Percentiles rank a stretch among this genome's conserved stretches.
phyloP scores from a whole-genome alignment of 495 filamentous ascomycete genomes.

The Echria macrotheca region DNA sequence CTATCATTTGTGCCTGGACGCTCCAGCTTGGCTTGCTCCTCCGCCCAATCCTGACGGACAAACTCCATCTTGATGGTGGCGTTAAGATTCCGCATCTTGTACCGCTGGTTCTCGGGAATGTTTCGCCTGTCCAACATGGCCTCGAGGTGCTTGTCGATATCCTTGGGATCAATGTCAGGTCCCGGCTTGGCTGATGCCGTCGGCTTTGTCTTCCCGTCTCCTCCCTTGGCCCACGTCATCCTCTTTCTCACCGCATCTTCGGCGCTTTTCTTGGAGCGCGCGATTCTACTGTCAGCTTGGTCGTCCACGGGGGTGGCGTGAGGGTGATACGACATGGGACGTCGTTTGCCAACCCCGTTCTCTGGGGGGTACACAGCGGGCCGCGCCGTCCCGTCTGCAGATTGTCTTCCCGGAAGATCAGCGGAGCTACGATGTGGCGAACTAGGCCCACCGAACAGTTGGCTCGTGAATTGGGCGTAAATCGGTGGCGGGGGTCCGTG shows the following conservation, averaged over 20 bases:
- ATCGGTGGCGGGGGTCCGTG: slow-evolving; percentile 59
- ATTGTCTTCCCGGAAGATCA: slow-evolving; percentile 10
- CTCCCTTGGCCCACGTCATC: slow-evolving; percentile 22
- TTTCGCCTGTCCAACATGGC: slow-evolving; percentile 76
- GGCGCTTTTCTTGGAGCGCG: slow-evolving; percentile 5
- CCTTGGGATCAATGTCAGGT: slow-evolving; percentile 38
- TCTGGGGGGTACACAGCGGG: neutral
- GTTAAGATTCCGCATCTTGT: slow-evolving; percentile 87
- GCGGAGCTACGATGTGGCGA: slow-evolving; percentile 3
- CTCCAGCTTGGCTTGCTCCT: slow-evolving; percentile 44
- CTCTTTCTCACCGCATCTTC: slow-evolving; percentile 13
- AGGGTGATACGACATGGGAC: slow-evolving; percentile 29
- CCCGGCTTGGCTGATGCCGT: slow-evolving; percentile 25
- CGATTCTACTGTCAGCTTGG: neutral
- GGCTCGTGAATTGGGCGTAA: slow-evolving; percentile 64
- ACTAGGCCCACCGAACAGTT: slow-evolving; percentile 8
- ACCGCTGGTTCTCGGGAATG: slow-evolving; percentile 86
- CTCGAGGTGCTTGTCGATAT: slow-evolving; percentile 53
- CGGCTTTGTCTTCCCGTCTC: slow-evolving; percentile 21
- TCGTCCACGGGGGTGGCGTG: slow-evolving; percentile 11
- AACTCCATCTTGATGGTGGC: slow-evolving; percentile 92
- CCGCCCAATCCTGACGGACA: slow-evolving; percentile 77
- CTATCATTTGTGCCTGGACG: slow-evolving; percentile 32
- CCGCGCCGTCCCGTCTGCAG: slow-evolving; percentile 5
- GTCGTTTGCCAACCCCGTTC: slow-evolving; percentile 11